Conservation (phyloP, 345 rosid species). For the Bruguiera parviflora region DNA sequence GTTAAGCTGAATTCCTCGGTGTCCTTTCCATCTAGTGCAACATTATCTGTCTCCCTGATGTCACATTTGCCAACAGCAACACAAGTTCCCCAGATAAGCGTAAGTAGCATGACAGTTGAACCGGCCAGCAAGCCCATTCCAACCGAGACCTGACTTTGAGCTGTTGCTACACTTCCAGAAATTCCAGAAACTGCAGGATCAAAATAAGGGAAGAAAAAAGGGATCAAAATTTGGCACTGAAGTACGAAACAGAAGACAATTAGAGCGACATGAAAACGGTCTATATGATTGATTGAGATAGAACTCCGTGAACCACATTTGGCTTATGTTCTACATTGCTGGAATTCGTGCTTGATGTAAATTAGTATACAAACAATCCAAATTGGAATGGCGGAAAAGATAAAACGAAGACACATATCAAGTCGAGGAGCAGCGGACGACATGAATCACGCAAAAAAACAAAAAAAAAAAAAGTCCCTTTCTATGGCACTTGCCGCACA, state of each 20-base stretch:
- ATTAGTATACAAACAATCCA: too few species aligned
- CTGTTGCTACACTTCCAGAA: slow-evolving; percentile 33
- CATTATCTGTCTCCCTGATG: slow-evolving; percentile 11
- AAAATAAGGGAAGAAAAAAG: background rate
- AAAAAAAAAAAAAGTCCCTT: background rate
- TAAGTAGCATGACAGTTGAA: slow-evolving; percentile 43
- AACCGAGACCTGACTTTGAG: slow-evolving; percentile 39
- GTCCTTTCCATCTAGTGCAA: slow-evolving; percentile 10
- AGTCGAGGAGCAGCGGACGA: too few species aligned
- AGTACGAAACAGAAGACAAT: too few species aligned
- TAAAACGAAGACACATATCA: too few species aligned
- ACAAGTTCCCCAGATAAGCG: slow-evolving; percentile 49
- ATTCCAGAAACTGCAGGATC: slow-evolving; percentile 40
- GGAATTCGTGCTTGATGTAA: too few species aligned
- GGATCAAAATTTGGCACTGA: too few species aligned
- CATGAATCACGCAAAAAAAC: too few species aligned
- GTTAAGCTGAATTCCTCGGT: slow-evolving; percentile 20
- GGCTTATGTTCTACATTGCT: too few species aligned
- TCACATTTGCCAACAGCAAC: slow-evolving; percentile 32
- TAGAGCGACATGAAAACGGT: too few species aligned
- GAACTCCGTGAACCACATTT: too few species aligned
- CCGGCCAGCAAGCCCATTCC: slow-evolving; percentile 51
- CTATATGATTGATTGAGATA: too few species aligned
- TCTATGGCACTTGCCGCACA: background rate
- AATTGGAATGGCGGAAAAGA: too few species aligned